A percentile compares a stretch with the other conserved stretches of the same genome.
Evolutionary conservation across 192 early-diverging fungal species (phyloP).

Genomic region (Coemansia sp.): DNA sequence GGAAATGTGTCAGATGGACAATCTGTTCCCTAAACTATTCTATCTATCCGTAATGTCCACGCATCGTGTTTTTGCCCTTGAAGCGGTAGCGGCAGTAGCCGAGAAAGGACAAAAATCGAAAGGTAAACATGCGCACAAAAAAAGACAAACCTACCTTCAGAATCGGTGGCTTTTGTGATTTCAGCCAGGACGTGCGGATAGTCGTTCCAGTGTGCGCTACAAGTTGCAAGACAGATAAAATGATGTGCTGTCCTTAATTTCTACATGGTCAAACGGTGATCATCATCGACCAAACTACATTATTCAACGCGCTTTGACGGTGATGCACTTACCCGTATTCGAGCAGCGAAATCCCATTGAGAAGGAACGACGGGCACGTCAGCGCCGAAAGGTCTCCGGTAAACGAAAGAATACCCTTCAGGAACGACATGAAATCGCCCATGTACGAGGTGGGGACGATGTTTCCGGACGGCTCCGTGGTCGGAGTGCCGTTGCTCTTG

Average conservation of each 20-base stretch:
- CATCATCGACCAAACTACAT: too few relatives aligned
- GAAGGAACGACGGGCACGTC: constrained; percentile 77
- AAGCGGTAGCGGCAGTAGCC: neutral
- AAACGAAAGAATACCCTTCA: constrained; percentile 71
- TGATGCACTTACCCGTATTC: constrained; percentile 66
- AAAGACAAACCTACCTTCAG: constrained; percentile 40
- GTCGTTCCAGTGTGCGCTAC: constrained; percentile 60
- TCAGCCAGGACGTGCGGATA: constrained; percentile 64
- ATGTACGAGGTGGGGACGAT: constrained; percentile 63
- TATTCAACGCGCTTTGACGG: too few relatives aligned
- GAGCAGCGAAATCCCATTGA: constrained; percentile 74
- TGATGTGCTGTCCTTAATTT: too few relatives aligned
- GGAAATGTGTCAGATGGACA: neutral
- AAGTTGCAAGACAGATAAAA: too few relatives aligned
- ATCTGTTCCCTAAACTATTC: neutral
- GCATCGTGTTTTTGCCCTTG: neutral
- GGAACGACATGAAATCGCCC: constrained; percentile 64
- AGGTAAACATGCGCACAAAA: neutral
- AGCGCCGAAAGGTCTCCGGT: constrained; percentile 79
- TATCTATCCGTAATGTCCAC: neutral
- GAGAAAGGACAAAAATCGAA: neutral
- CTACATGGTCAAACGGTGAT: too few relatives aligned
- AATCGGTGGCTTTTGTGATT: constrained; percentile 59
- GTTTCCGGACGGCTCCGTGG: constrained; percentile 37
- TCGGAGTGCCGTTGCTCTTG: constrained; percentile 11